Evolutionary conservation across 768 basidiomycete genomes (phyloP).

Genomic region (Austroboletus eburneus): DNA sequence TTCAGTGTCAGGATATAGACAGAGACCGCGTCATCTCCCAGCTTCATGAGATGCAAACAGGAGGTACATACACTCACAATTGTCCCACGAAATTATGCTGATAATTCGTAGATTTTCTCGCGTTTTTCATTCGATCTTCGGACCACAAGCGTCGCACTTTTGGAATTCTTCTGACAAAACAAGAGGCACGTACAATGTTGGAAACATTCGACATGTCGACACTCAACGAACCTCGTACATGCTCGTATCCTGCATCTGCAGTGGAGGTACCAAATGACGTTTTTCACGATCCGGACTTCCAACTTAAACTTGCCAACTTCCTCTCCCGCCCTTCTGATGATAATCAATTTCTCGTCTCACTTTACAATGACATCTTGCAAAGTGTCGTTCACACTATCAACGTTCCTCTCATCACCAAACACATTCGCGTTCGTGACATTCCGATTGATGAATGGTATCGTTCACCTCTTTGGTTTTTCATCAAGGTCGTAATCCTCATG

Average conservation of each 20-base stretch:
- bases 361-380: neutral
- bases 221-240: too few relatives aligned
- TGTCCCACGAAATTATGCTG: neutral
- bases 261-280: neutral
- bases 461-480: neutral
- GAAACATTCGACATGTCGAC: slow-evolving; percentile 43
- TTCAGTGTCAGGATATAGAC: neutral
- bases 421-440: neutral
- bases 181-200: slow-evolving; percentile 24
- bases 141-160: slow-evolving; percentile 26
- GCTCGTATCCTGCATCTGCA: too few relatives aligned
- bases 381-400: too few relatives aligned
- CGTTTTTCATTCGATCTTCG: slow-evolving; percentile 29
- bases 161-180: too few relatives aligned
- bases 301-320: neutral
- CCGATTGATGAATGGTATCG: neutral
- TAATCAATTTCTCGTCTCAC: neutral
- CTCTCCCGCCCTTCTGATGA: neutral
- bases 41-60: neutral
- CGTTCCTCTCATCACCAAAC: neutral
- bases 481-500: neutral
- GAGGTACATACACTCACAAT: neutral
- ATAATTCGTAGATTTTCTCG: slow-evolving; percentile 29
- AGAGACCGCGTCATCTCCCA: neutral
- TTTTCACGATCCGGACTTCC: neutral